Evolutionary conservation across 441 rosid genomes (phyloP).

Genomic region (Raphanus hybrid): DNA sequence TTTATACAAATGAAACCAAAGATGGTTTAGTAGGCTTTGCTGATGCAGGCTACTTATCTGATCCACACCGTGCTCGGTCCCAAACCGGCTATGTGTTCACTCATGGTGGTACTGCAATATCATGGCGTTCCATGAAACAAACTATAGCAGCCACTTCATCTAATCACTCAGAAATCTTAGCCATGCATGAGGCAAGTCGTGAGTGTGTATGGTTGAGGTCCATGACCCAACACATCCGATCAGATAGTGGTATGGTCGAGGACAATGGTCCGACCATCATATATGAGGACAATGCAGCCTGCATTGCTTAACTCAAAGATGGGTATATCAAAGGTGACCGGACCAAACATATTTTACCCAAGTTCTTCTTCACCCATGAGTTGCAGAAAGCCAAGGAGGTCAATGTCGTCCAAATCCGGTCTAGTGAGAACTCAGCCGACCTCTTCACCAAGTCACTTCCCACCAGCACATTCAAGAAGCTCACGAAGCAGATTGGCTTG

Average conservation of each 20-base stretch:
- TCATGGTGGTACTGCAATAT: too few species aligned
- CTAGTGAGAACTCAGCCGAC: neutral
- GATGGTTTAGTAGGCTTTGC: too few species aligned
- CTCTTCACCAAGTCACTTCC: neutral
- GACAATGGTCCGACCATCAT: neutral
- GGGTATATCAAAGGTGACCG: neutral
- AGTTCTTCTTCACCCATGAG: neutral
- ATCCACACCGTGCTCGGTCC: too few species aligned
- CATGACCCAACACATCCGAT: neutral
- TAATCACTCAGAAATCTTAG: neutral
- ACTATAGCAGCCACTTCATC: neutral
- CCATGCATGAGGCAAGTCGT: neutral
- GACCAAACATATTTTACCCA: neutral
- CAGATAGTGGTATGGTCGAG: neutral
- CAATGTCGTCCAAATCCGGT: neutral
- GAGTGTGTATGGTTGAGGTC: neutral
- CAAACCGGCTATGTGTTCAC: too few species aligned
- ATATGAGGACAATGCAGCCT: neutral
- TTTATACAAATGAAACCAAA: too few species aligned
- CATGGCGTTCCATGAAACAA: too few species aligned
- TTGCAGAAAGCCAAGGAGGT: neutral
- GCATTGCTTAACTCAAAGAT: neutral
- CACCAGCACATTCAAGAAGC: neutral
- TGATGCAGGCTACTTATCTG: too few species aligned
- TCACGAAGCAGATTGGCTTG: neutral